Base-by-base conservation (phyloP, 352 stramenopile genomes). In the Globisporangium megalacanthum region DNA sequence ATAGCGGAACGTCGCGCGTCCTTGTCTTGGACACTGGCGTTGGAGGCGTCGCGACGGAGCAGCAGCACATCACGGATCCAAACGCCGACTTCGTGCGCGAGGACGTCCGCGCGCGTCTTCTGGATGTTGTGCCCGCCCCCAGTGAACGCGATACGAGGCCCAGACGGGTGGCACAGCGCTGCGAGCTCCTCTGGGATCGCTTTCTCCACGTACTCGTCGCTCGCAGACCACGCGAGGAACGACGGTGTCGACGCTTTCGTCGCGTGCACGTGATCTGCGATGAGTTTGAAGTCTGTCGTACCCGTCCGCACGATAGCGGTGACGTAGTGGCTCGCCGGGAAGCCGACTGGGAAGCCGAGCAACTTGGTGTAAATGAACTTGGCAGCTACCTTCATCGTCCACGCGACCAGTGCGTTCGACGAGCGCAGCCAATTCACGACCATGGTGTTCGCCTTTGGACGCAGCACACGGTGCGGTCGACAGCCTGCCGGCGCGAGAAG, bases 51-150 rank as follows among this genome's bases (percentile, higher is more conserved):
- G n/a, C 25, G 8, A 14, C 14, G 41, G 0, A 45, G 52, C 36
- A 72, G 33, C 17, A 75, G n/a, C n/a, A n/a, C 62, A 0, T 50
- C 22, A 9, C 62, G 51, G 0, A 71, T 62, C 72, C 72, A 80
- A 17, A 58, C 36, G 0, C 17, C 56, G 20, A 78, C 53, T 7
- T 54, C 69, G 1, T 19, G 7, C 13, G 64, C 68, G 33, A 80
- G 50, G 31, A 61, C 35, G 1, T 77, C 66, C 0, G 72, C 69
- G 31, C 72, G 63, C 29, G 75, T 83, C 68, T 87, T 87, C 49
- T 87, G 77, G 39, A 85, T 68, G 53, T 87, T 87, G 64, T 85
- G 77, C 1, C 72, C 77, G 5, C 74, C 75, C 7, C 54, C 62
- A 29, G 44, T 41, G 53, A 83, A 85, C 13, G 56, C 68, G 19